Conservation (phyloP, 495 filamentous ascomycete species). For the Aspergillus coremiiformis region DNA sequence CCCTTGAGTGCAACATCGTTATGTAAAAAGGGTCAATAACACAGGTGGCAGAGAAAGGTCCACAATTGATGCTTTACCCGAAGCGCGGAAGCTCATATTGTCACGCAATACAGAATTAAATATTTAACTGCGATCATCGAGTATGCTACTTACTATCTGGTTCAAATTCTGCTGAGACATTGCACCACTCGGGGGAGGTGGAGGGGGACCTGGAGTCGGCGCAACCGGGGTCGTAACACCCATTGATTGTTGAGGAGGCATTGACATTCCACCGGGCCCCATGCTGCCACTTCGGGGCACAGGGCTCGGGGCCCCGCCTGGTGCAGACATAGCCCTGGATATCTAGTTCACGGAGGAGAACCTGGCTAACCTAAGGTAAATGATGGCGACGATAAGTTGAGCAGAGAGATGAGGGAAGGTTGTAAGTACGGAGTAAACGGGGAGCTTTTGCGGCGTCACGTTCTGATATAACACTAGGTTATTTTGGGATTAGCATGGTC, state of each 20-base stretch:
- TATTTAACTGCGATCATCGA: not conserved
- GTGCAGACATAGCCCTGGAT: constrained; percentile 35
- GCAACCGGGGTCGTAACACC: constrained; percentile 31
- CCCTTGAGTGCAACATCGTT: no score
- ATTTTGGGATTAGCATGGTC: constrained; percentile 7
- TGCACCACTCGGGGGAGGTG: constrained; percentile 37
- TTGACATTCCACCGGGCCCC: constrained; percentile 45
- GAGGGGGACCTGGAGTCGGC: constrained; percentile 32
- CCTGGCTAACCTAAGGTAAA: not conserved
- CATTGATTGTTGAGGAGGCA: constrained; percentile 45
- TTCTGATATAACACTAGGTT: constrained; percentile 16
- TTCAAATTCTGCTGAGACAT: constrained; percentile 86
- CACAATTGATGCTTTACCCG: not conserved
- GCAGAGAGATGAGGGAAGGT: not conserved
- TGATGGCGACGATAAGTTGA: not conserved
- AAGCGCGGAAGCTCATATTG: not conserved
- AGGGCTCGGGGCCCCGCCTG: constrained; percentile 43
- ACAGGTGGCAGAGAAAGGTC: not conserved
- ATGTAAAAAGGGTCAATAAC: not conserved
- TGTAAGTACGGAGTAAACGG: not conserved
- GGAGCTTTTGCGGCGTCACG: constrained; percentile 3
- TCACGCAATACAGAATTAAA: not conserved
- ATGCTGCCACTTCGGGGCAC: constrained; percentile 46
- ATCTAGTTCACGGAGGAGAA: not conserved
- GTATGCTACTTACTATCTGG: constrained; percentile 70